Evolutionary conservation across 768 basidiomycete genomes (phyloP).

Genomic region (Rhodotorula diobovata): DNA sequence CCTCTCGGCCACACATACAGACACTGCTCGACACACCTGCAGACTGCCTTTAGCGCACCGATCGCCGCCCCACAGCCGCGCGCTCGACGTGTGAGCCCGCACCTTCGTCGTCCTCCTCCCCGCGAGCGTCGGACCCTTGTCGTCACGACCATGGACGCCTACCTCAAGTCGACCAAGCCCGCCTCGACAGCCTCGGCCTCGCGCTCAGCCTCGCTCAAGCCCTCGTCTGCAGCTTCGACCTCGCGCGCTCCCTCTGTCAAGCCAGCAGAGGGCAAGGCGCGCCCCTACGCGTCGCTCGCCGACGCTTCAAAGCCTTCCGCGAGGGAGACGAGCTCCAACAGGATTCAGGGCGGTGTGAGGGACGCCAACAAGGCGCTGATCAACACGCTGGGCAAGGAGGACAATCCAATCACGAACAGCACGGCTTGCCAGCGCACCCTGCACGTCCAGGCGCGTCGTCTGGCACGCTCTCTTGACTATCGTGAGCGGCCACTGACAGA

Average conservation of each 20-base stretch:
- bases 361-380: constrained; percentile 57
- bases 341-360: constrained; percentile 1
- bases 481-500: too few relatives aligned
- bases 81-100: neutral
- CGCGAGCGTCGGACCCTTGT: too few relatives aligned
- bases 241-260: constrained; percentile 2
- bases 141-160: neutral
- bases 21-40: too few relatives aligned
- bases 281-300: neutral
- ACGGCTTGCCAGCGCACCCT: constrained; percentile 53
- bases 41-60: too few relatives aligned
- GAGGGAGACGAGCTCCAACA: neutral
- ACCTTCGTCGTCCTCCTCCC: neutral
- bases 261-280: neutral
- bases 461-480: too few relatives aligned
- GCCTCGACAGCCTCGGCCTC: neutral
- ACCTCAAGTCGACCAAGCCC: constrained; percentile 20
- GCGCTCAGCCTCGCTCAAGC: constrained; percentile 7
- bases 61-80: neutral
- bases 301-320: too few relatives aligned
- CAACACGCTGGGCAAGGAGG: constrained; percentile 58
- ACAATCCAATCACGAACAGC: constrained; percentile 70
- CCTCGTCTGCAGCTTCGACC: too few relatives aligned
- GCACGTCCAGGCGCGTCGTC: constrained; percentile 57
- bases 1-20: neutral